These are phyloP conservation scores for Auricularia cornea DNA, from an alignment of 768 basidiomycete genomes.

Conservation along the genomic window DNA sequence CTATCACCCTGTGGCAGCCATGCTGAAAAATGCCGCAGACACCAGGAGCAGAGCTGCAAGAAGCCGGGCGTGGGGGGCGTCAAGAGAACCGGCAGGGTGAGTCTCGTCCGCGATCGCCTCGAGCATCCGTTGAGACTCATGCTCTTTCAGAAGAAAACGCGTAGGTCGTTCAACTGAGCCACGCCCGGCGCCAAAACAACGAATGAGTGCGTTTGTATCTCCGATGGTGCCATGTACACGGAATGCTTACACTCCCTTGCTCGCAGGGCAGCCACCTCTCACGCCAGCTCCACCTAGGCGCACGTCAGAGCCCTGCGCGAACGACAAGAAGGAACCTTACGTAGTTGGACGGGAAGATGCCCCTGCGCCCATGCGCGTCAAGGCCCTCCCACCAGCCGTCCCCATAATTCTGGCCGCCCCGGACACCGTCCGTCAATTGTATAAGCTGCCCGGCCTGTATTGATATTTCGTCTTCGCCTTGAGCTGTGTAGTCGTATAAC, in stretches of 20 bases:
- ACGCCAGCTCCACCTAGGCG: slow-evolving; percentile 42
- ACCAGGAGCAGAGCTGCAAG: neutral
- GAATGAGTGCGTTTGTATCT: too few species aligned
- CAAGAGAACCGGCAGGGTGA: neutral
- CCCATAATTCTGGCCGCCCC: slow-evolving; percentile 57
- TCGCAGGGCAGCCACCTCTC: slow-evolving; percentile 1
- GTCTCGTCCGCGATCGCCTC: neutral
- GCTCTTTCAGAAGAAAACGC: too few species aligned
- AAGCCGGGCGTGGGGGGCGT: neutral
- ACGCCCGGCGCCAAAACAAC: too few species aligned
- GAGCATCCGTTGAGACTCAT: too few species aligned
- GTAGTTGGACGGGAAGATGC: slow-evolving; percentile 86
- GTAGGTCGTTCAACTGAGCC: too few species aligned
- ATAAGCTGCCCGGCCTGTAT: slow-evolving; percentile 54
- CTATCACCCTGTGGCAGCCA: neutral
- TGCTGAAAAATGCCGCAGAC: neutral
- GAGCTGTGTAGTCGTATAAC: slow-evolving; percentile 70
- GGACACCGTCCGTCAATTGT: slow-evolving; percentile 52
- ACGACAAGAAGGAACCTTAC: slow-evolving; percentile 37
- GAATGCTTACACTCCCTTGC: neutral
- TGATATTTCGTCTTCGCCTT: slow-evolving; percentile 61
- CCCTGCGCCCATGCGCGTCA: slow-evolving; percentile 51
- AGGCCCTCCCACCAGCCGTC: slow-evolving; percentile 88
- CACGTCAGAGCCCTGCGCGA: slow-evolving; percentile 3
- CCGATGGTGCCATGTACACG: neutral